Evolutionary conservation across 345 rosid genomes (phyloP).

Genomic region (Lepidium africanum): DNA sequence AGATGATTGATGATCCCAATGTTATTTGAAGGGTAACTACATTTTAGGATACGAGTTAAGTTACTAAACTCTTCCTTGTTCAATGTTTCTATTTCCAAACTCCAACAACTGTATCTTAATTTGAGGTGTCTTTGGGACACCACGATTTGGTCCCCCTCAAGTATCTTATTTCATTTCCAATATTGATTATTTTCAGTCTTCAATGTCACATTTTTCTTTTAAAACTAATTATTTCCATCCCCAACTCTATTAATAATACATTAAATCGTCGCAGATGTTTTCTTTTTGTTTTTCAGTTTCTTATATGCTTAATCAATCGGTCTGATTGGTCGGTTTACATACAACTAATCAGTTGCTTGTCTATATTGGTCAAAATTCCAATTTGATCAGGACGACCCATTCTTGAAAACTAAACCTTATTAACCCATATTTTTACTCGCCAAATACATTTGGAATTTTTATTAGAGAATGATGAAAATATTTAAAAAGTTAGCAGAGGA

Average conservation of each 20-base stretch:
- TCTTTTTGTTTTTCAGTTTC: background rate
- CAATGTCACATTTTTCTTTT: background rate
- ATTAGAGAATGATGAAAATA: background rate
- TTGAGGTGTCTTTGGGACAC: conserved; percentile 14
- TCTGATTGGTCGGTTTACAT: background rate
- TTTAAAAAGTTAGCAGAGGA: background rate
- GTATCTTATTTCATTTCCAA: conserved; percentile 12
- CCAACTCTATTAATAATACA: background rate
- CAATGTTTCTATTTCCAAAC: conserved; percentile 25
- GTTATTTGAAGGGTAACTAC: conserved; percentile 3
- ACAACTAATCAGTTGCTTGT: background rate
- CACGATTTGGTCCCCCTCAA: conserved; percentile 26
- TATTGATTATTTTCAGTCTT: conserved; percentile 16
- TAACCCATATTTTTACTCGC: background rate
- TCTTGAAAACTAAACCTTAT: background rate
- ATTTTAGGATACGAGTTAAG: conserved; percentile 13
- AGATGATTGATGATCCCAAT: conserved; percentile 8
- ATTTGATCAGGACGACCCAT: background rate
- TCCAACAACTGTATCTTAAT: conserved; percentile 11
- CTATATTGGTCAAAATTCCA: background rate
- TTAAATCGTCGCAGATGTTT: background rate
- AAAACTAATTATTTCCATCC: background rate
- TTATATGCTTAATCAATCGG: background rate
- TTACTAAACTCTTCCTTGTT: conserved; percentile 23
- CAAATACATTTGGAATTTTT: background rate